phyloP scores from a whole-genome alignment of 306 rosid genomes.

The Lagenaria siceraria region DNA sequence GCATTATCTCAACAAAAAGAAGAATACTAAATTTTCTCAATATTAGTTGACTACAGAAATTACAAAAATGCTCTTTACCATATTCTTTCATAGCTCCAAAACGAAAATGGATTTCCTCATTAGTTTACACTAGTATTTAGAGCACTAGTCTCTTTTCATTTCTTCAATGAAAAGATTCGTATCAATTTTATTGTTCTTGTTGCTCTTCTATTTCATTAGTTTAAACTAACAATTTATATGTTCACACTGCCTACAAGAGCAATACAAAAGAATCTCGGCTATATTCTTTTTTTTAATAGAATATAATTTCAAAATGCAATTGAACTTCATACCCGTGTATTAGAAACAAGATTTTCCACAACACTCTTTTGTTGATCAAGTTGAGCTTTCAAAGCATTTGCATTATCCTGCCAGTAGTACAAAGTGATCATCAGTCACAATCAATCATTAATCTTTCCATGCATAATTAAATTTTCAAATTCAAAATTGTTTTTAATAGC shows the following conservation, averaged over 20 bases:
- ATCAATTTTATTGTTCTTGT: too few species aligned
- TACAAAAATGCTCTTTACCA: neutral
- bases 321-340: conserved; percentile 50
- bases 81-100: neutral
- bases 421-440: conserved; percentile 3
- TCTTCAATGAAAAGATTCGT: too few species aligned
- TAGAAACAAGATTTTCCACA: conserved; percentile 87
- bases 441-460: neutral
- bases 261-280: neutral
- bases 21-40: neutral
- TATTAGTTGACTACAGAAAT: neutral
- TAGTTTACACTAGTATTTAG: neutral
- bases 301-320: neutral
- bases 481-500: neutral
- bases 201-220: too few species aligned
- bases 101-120: neutral
- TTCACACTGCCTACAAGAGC: neutral
- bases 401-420: conserved; percentile 64
- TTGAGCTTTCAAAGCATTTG: conserved; percentile 74
- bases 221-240: neutral
- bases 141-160: too few species aligned
- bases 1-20: neutral
- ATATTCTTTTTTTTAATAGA: neutral
- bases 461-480: neutral
- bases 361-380: conserved; percentile 94